Conservation (phyloP, 345 rosid genomes). For the Arabidopsis suecica region DNA sequence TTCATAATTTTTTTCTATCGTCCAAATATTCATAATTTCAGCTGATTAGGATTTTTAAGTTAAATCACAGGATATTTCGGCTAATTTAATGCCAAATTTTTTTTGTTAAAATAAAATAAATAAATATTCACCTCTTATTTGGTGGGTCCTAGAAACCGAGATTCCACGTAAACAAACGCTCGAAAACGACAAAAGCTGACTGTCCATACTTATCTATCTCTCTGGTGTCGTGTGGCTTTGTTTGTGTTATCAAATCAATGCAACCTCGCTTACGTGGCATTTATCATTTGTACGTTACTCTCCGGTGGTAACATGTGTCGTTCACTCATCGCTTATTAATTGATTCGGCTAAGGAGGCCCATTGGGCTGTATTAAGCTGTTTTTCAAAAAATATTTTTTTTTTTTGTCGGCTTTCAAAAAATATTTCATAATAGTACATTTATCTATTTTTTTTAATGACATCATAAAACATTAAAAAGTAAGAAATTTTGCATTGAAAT, state of each 20-base stretch:
- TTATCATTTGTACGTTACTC: not conserved
- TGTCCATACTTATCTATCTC: conserved; percentile 41
- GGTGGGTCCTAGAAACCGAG: conserved; percentile 25
- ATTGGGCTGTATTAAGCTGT: conserved; percentile 17
- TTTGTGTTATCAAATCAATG: conserved; percentile 23
- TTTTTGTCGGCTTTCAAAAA: too few relatives aligned
- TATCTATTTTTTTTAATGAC: too few relatives aligned
- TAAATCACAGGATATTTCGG: not conserved
- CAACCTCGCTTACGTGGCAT: conserved; percentile 31
- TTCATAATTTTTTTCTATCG: too few relatives aligned
- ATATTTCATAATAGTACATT: too few relatives aligned
- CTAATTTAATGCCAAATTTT: not conserved
- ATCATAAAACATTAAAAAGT: too few relatives aligned
- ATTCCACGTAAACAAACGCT: conserved; percentile 25
- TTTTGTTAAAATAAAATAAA: too few relatives aligned
- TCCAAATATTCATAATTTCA: too few relatives aligned
- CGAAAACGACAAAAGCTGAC: conserved; percentile 29
- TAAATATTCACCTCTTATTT: not conserved
- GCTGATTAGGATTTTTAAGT: too few relatives aligned
- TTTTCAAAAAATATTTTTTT: not conserved
- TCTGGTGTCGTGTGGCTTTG: conserved; percentile 14
- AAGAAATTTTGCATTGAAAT: too few relatives aligned
- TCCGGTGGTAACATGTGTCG: conserved; percentile 5
- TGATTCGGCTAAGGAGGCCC: conserved; percentile 3
- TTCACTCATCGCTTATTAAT: not conserved